Evolutionary conservation across 805 yeast genomes (phyloP), one percentile per base, ranked within the genome.

Genomic region (Hanseniaspora guilliermondii): DNA sequence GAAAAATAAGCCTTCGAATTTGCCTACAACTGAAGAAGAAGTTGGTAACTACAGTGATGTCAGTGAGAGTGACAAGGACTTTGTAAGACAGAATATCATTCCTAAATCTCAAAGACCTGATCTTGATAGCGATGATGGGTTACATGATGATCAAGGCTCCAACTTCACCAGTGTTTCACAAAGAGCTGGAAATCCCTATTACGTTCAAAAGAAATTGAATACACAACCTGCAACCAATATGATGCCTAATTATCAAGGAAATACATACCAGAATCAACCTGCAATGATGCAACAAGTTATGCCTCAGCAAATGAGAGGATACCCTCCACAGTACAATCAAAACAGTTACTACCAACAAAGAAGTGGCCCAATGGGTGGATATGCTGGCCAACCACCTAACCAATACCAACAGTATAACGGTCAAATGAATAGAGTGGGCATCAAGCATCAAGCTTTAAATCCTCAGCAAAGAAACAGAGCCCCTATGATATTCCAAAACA

Each of bases 101-200:
- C 60, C 59, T 35, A 57, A 58, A 17, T 53, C 59, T n/a, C 60
- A 59, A 55, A 55, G 60, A 37, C 57, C 63, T 22, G 56, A 49
- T 14, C 45, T 53, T 16, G 62, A 61, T n/a, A 52, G 55, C 19
- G 67, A 62, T 35, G 66, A 65, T 19, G 64, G 65, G 14, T 58
- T 59, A 25, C 49, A 44, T 24, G 64, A 64, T 39, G 66, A 61
- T 17, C 60, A 61, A 22, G 79, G 73, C 47, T 83, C 91, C 0
- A 83, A 82, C 61, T 82, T 85, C 66, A 84, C 93, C 1, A 80
- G 87, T 52, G 85, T 85, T 1, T 82, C 89, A 7, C 91, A 84
- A 66, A 72, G 91, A 64, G 88, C 82, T 27, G 74, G 79, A 16
- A 84, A 84, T 61, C 85, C 84, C 17, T 67, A 70, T 27, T 80